Percentiles rank a stretch among this genome's conserved stretches.
phyloP scores from a whole-genome alignment of 345 rosid genomes.

The Lenwebbia sp. region DNA sequence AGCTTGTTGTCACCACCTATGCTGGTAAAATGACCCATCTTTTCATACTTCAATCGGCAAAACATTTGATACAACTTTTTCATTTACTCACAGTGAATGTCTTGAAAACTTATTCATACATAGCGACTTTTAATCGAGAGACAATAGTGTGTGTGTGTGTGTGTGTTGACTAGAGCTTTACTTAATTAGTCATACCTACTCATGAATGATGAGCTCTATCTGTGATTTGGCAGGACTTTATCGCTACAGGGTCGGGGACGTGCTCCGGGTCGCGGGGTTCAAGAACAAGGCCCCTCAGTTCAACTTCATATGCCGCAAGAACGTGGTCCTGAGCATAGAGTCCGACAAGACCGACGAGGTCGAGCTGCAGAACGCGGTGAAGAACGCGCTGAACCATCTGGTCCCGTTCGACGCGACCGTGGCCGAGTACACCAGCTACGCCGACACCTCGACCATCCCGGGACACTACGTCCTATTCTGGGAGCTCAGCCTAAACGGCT shows the following conservation, averaged over 20 bases:
- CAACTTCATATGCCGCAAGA: conserved; percentile 90
- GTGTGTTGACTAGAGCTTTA: too few relatives aligned
- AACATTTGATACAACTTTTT: background rate
- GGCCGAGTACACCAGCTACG: conserved; percentile 85
- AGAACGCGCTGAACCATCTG: conserved; percentile 75
- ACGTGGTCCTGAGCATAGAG: conserved; percentile 85
- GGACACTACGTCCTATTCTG: conserved; percentile 91
- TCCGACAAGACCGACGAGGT: conserved; percentile 96
- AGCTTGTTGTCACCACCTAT: conserved; percentile 96
- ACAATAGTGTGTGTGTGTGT: background rate
- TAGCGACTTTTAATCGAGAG: background rate
- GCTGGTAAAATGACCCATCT: conserved; percentile 41
- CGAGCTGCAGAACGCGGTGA: conserved; percentile 85
- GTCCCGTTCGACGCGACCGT: conserved; percentile 62
- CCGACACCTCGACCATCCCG: conserved; percentile 62
- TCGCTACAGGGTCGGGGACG: conserved; percentile 93
- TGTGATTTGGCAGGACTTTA: conserved; percentile 42
- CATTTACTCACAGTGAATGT: background rate
- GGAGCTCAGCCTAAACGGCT: conserved; percentile 62
- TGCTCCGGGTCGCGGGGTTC: conserved; percentile 86
- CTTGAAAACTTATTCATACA: background rate
- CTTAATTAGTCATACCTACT: background rate
- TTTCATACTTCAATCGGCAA: background rate
- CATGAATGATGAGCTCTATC: background rate
- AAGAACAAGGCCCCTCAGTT: conserved; percentile 94